These are phyloP conservation scores for Candida sojae DNA, from an alignment of 1,139 yeast species.

Conservation along the genomic window DNA sequence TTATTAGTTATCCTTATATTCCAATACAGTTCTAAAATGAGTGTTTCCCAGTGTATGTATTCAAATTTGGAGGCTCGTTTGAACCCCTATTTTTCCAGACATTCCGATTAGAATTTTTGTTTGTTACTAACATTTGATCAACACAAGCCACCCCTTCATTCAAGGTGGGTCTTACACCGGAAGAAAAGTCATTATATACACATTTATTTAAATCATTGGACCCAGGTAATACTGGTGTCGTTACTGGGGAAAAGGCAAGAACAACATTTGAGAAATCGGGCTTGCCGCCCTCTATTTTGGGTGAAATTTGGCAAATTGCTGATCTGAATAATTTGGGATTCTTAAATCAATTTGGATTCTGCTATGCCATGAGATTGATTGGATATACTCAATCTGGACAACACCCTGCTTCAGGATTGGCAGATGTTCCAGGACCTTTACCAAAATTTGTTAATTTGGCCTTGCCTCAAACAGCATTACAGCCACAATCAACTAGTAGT, in stretches of 20 bases:
- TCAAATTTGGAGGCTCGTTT: not conserved
- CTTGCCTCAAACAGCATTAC: conserved; percentile 19
- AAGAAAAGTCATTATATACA: conserved; percentile 74
- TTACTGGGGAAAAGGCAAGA: conserved; percentile 91
- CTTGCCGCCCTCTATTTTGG: conserved; percentile 72
- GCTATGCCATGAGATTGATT: conserved; percentile 83
- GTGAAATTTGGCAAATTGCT: conserved; percentile 93
- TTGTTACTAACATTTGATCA: conserved; percentile 8
- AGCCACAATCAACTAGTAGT: conserved; percentile 40
- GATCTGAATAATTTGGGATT: conserved; percentile 86
- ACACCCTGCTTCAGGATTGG: conserved; percentile 50
- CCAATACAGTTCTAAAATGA: conserved; percentile 17
- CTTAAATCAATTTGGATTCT: conserved; percentile 78
- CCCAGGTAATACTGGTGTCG: conserved; percentile 73
- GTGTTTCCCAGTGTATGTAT: conserved; percentile 30
- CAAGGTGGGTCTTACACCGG: conserved; percentile 64
- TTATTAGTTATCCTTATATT: not conserved
- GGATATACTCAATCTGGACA: conserved; percentile 85
- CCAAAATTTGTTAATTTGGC: conserved; percentile 51
- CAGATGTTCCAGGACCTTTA: conserved; percentile 58
- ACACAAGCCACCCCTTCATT: conserved; percentile 25
- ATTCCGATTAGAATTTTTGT: conserved; percentile 2
- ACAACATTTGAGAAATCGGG: conserved; percentile 85
- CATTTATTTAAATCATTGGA: conserved; percentile 80
- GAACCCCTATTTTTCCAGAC: not conserved